Evolutionary conservation across 192 early-diverging fungal species (phyloP), one percentile per base, ranked within the genome.

Genomic region (Umbelopsis vinacea): DNA sequence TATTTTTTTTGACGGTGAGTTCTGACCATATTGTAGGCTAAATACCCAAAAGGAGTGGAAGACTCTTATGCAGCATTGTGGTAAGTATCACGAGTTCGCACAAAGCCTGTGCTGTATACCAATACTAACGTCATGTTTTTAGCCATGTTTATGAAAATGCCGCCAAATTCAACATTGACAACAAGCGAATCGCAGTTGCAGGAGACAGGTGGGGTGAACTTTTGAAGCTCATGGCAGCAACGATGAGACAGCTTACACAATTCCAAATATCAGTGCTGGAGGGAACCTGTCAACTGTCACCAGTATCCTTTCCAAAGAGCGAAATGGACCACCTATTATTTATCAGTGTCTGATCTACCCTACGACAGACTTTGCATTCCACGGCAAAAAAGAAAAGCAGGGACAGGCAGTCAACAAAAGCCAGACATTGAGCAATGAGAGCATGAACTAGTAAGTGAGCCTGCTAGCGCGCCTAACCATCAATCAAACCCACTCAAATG

Each of bases 41-140:
- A 54, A 24, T 54, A 54, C 23, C 53, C 53, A 8, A 54, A 54
- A 22, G 53, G 53, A 26, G 53, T 54, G 21, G 53, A 54, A 26
- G 53, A 54, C 14, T 7, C 23, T 24, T 54, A 54, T 24, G 53
- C 53, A 1, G 53, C 53, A 9, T 26, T 54, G 23, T 54, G 53
- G 53, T 54, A 54, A 9, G 23, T 29, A 7, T 54, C 53, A 54
- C 8, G 7, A 11, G 0, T 26, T 24, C 12, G 26, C 14, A 54
- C 3, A 23, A 10, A 11, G 1, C 23, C 12, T 24, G 0, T 9
- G 2, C 12, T 19, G 21, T 0, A 14, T 26, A 14, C 0, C 23
- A 12, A 6, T 24, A 54, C 2, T 26, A 22, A 24, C 22, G 26
- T 0, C 5, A 26, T 14, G 0, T 14, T 11, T 53, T 53, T 24